phyloP scores from a whole-genome alignment of 164 flowering plant genomes.

The Malania oleifera region DNA sequence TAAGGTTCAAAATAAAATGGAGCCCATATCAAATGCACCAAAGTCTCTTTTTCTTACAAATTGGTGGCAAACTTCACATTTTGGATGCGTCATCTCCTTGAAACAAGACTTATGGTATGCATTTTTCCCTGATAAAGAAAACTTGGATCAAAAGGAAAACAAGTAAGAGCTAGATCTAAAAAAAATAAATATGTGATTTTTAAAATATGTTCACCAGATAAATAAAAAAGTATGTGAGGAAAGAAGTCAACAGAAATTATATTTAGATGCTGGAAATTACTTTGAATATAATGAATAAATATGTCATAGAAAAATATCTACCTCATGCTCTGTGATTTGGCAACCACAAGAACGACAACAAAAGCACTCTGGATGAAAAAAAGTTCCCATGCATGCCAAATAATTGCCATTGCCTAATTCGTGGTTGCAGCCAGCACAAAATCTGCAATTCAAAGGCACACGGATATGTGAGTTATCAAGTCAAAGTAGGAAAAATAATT shows the following conservation, averaged over 20 bases:
- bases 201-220: too few species aligned
- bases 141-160: constrained; percentile 61
- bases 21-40: background rate
- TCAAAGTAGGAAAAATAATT: background rate
- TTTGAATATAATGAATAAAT: background rate
- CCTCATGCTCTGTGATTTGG: constrained; percentile 87
- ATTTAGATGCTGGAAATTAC: background rate
- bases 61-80: constrained; percentile 93
- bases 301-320: constrained; percentile 17
- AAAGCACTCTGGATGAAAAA: constrained; percentile 87
- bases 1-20: background rate
- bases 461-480: constrained; percentile 2
- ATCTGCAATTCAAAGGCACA: constrained; percentile 31
- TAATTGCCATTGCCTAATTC: constrained; percentile 72
- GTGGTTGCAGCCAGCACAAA: constrained; percentile 77
- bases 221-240: background rate
- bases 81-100: constrained; percentile 89
- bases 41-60: constrained; percentile 53
- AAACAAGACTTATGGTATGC: constrained; percentile 90
- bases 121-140: constrained; percentile 82
- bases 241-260: background rate
- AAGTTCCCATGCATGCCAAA: constrained; percentile 79
- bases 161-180: constrained; percentile 19
- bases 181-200: background rate
- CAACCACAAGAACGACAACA: constrained; percentile 60